Evolutionary conservation across 768 basidiomycete species (phyloP).

Genomic region (Boletus rubescentipes): DNA sequence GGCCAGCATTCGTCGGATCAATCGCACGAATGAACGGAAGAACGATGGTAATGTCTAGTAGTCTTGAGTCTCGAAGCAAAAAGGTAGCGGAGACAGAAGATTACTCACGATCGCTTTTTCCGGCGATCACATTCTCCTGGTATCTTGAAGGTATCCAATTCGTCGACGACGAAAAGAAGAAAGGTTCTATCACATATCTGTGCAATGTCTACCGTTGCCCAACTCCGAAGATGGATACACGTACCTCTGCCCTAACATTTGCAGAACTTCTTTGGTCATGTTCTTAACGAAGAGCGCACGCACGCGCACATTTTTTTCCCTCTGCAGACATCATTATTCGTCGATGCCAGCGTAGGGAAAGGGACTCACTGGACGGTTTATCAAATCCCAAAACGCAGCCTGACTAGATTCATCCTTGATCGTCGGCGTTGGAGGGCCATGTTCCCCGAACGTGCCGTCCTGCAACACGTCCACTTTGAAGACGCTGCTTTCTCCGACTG

Average conservation of each 20-base stretch:
- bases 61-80: not conserved
- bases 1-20: not conserved
- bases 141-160: constrained; percentile 44
- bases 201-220: not conserved
- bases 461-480: constrained; percentile 25
- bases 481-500: constrained; percentile 12
- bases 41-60: constrained; percentile 42
- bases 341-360: not conserved
- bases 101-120: constrained; percentile 40
- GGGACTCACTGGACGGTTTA: constrained; percentile 34
- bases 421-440: not conserved
- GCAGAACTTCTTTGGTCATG: constrained; percentile 48
- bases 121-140: constrained; percentile 35
- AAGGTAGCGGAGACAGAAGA: constrained; percentile 4
- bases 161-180: constrained; percentile 43
- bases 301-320: constrained; percentile 39
- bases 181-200: constrained; percentile 50
- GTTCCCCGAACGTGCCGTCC: constrained; percentile 10
- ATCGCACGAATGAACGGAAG: constrained; percentile 40
- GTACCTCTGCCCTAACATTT: constrained; percentile 58
- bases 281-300: constrained; percentile 52
- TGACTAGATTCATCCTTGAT: constrained; percentile 14
- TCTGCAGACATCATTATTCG: constrained; percentile 12
- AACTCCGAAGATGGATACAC: not conserved
- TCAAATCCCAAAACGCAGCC: constrained; percentile 36